phyloP scores from a whole-genome alignment of 116 monocot species.

The Dioscorea cayenensis region DNA sequence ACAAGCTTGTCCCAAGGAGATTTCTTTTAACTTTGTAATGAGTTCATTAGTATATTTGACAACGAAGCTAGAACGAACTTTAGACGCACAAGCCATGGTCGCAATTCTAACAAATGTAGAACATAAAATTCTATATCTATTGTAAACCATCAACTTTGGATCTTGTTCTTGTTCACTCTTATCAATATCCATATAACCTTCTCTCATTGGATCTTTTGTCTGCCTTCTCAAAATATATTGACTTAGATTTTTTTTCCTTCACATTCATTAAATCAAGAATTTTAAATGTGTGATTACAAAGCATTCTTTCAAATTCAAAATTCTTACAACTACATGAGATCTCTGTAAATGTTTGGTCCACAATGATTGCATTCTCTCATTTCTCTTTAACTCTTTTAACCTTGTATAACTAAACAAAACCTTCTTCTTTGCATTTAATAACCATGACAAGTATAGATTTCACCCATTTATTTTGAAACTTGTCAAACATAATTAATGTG shows the following conservation, averaged over 20 bases:
- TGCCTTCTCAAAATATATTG: slow-evolving; percentile 3
- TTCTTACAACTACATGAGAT: slow-evolving; percentile 5
- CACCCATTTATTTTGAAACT: slow-evolving; percentile 3
- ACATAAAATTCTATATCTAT: too few relatives aligned
- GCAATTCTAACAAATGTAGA: too few relatives aligned
- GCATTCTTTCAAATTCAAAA: slow-evolving; percentile 8
- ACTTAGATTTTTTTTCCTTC: background rate
- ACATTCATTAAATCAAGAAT: slow-evolving; percentile 3
- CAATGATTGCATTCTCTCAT: background rate
- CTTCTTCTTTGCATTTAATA: background rate
- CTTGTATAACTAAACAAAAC: background rate
- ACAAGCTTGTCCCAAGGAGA: too few relatives aligned
- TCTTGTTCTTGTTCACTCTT: too few relatives aligned
- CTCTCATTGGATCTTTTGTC: slow-evolving; percentile 5
- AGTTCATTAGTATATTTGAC: too few relatives aligned
- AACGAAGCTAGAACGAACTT: too few relatives aligned
- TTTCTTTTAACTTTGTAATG: too few relatives aligned
- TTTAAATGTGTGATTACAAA: slow-evolving; percentile 1
- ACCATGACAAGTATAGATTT: background rate
- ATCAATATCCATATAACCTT: too few relatives aligned
- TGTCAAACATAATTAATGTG: background rate
- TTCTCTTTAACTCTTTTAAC: background rate
- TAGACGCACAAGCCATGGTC: too few relatives aligned
- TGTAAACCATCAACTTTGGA: too few relatives aligned
- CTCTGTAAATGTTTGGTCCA: background rate